Evolutionary conservation across 805 yeast genomes (phyloP), one percentile per base, ranked within the genome.

Genomic region (Candida boleticola): DNA sequence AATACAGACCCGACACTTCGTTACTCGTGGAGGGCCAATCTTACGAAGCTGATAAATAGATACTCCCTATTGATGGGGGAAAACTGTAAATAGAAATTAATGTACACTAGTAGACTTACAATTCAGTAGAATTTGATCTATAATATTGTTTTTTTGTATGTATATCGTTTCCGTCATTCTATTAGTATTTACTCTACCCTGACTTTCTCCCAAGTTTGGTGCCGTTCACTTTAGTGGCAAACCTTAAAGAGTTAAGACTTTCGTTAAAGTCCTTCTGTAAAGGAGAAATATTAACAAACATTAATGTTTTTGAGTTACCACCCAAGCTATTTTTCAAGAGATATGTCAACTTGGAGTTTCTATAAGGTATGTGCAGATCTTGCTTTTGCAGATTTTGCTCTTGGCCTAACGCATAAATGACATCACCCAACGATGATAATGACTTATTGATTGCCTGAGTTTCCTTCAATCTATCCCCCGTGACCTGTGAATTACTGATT

Each of bases 251-350:
- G 55, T 87, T 89, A 25, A 90, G 52, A 1, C 96, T 85, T 58
- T 93, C 99, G 50, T 73, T 77, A 31, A 82, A 69, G 58, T 87
- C 85, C 13, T 63, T 63, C 9, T 58, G 58, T 38, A 76, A 64
- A 3, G 96, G 89, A 1, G 96, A 85, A 0, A 90, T 73, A 53
- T 89, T 90, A 13, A 89, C 97, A 71, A 92, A 85, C 96, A 92
- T 89, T 45, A 92, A 69, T 0, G 97, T 89, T 61, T 92, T 93
- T 2, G 96, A 86, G 42, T 79, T 76, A 0, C 96, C 97, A 5
- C 85, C 81, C 20, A 92, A 69, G 13, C 97, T 89, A 55, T 86
- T 81, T 54, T 89, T 93, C 44, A 92, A 68, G 11, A 90, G 66
- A 57, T 87, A 87, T 0, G 99, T 92, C 55, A 92, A 60, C 63